Evolutionary conservation across 805 yeast genomes (phyloP), one percentile per base, ranked within the genome.

Genomic region (Candida krabiensis): DNA sequence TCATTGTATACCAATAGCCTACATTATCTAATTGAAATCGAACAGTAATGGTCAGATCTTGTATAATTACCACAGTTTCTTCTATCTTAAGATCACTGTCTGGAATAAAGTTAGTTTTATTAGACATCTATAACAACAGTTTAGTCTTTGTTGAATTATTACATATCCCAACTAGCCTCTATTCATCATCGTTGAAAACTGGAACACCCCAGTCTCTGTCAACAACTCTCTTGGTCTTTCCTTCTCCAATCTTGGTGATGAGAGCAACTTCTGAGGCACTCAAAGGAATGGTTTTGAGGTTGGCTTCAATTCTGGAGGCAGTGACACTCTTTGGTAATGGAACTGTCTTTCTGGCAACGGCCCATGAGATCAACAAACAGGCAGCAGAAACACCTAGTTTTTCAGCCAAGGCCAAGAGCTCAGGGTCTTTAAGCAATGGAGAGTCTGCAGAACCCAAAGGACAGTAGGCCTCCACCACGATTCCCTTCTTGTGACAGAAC

Each of bases 391-490:
- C 67, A 7, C 54, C 53, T 42, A 64, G 55, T 43, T 68, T 71
- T 30, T 70, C 56, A 9, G 83, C 78, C 25, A 80, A 52, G 5
- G 61, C 61, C 3, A 53, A 42, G 14, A 81, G 53, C 4, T 63
- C 56, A 18, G 63, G 68, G 47, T 79, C 72, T 19, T 61, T 55
- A 41, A 77, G 60, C 12, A 78, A 47, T 11, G 84, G 81, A 8
- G 81, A 72, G 40, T 70, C 74, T 5, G 66, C 61, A 21, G 83
- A 72, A 7, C 89, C 91, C 49, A 86, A 68, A 18, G 95, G 93
- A 21, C 87, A 80, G 64, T 85, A 87, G 8, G 95, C 95, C 58
- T 83, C 83, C 38, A 83, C 59, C 23, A 68, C 58, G 43, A 83
- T 80, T 43, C 70, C 76, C 44, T 83, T 67, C 23, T 61, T 55